Evolutionary conservation across 2,329 filamentous ascomycete genomes (phyloP), one percentile per base, ranked within the genome.

Genomic region (Didymella segeticola): DNA sequence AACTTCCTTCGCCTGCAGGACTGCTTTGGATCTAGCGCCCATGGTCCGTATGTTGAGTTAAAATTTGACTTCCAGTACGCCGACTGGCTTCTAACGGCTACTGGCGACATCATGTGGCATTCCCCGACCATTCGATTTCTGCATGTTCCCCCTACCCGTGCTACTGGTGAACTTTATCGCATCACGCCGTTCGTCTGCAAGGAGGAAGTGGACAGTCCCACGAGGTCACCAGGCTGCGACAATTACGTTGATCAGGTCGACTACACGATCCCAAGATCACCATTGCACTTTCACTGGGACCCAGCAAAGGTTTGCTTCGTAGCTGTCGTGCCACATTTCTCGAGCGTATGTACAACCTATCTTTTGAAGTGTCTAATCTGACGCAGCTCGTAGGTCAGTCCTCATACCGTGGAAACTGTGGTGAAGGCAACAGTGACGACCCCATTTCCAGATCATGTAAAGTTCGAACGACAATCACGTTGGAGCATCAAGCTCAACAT

Each of bases 1-100:
- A 71, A 73, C 36, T 72, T 71, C 31, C 30, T 73, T n/a, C 61
- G 61, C 1, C 66, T 64, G 1, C 69, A 68, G 15, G 72, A 75
- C 33, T 75, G 71, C 47, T 71, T 75, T 47, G 7, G 56, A 4
- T 51, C 68, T 19, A 56, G 48, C 1, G 56, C 39, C 10, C 47
- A 53, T 1, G 53, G 46, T 2, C 57, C 62, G 10, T 56, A 43
- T 27, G 5, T 75, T 3, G 47, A 57, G 7, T 48, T 70, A 17
- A 27, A 52, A 1, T 55, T 68, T 29, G 48, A 54, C 2, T 43
- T 53, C 14, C 51, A n/a, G 15, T 50, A 41, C 12, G 36, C 19
- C n/a, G 34, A 53, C 25, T 56, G 43, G 8, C 20, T 43, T 10
- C 20, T 66, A 10, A 30, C n/a, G 2, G 53, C 72, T 10, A 37